Percentiles rank a stretch among this genome's conserved stretches.
Evolutionary conservation across 1,284 basidiomycete genomes (phyloP).

Genomic region (Ceratobasidium sp.): DNA sequence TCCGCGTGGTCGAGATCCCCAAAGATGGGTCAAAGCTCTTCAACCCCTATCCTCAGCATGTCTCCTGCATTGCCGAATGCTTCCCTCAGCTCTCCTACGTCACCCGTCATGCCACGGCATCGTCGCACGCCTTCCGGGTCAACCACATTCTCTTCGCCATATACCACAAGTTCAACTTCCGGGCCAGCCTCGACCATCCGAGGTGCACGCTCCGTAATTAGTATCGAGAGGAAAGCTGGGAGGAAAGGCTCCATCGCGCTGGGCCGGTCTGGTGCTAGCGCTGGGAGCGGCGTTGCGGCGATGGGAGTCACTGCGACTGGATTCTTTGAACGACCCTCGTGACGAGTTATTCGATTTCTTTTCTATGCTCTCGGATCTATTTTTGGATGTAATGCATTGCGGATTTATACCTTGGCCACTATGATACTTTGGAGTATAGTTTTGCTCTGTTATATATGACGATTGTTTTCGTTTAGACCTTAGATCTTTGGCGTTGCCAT

Average conservation of each 20-base stretch:
- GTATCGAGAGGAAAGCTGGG: constrained; percentile 65
- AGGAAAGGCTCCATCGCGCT: constrained; percentile 72
- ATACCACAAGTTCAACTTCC: constrained; percentile 56
- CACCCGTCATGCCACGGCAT: constrained; percentile 22
- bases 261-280: constrained; percentile 64
- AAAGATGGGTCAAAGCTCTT: constrained; percentile 50
- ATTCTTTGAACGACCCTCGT: constrained; percentile 64
- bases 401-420: constrained; percentile 13
- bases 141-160: constrained; percentile 52
- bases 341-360: not conserved
- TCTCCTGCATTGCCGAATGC: not conserved
- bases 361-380: not conserved
- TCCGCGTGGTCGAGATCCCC: constrained; percentile 48
- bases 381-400: not conserved
- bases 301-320: constrained; percentile 77
- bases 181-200: constrained; percentile 57
- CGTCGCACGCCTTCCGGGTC: constrained; percentile 36
- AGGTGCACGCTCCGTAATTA: constrained; percentile 70
- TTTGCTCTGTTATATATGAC: not conserved
- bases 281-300: constrained; percentile 77
- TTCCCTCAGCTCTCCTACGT: constrained; percentile 12
- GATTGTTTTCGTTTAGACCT: not conserved
- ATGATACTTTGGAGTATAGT: constrained; percentile 24
- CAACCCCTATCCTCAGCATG: constrained; percentile 45
- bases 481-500: too few species aligned